Evolutionary conservation across 148 eudicot genomes (phyloP), one percentile per base, ranked within the genome.

Genomic region (Camellia granthamiana): DNA sequence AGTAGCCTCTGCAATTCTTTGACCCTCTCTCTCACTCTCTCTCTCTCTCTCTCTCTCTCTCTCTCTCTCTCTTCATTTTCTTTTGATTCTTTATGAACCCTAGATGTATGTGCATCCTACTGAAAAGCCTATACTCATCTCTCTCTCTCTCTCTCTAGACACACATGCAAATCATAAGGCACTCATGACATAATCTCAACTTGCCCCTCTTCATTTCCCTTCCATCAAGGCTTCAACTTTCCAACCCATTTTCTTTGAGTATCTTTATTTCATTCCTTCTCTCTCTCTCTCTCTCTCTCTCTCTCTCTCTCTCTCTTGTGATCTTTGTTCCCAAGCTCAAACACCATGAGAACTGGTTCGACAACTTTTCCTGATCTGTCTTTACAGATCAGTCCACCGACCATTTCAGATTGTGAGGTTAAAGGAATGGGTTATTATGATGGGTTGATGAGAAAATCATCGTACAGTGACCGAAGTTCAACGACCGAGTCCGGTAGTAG

Each of bases 121-220:
- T 54, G 54, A 70, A 77, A 85, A 78, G 81, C 80, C 85, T 84
- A 78, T 18, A 16, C 19, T 10, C 19, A 60, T 72, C 42, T 15
- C 21, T 21, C 68, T 38, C 15, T 62, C 47, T 61, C 76, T 79
- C 67, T 79, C 78, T 71, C 77, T 81, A 77, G 52, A 77, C 30
- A 49, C 66, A 82, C 92, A 92, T 85, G 90, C 92, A 87, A 92
- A 92, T 94, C 92, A 94, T 91, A 84, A 84, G 85, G 54, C 81
- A 94, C 97, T 94, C 97, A 94, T 94, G 88, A 91, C 83, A 86
- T 92, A 89, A 92, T 89, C 82, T 85, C 80, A 59, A 69, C 55
- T 58, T 51, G 12, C 18, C 69, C n/a, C 69, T 13, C 69, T 46
- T 69, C 68, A 11, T 52, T 44, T n/a, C 63, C 3, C 42, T 65